These are phyloP conservation scores for Mycosphaerella arachidis DNA, from an alignment of 2,329 filamentous ascomycete species.

Conservation along the genomic window DNA sequence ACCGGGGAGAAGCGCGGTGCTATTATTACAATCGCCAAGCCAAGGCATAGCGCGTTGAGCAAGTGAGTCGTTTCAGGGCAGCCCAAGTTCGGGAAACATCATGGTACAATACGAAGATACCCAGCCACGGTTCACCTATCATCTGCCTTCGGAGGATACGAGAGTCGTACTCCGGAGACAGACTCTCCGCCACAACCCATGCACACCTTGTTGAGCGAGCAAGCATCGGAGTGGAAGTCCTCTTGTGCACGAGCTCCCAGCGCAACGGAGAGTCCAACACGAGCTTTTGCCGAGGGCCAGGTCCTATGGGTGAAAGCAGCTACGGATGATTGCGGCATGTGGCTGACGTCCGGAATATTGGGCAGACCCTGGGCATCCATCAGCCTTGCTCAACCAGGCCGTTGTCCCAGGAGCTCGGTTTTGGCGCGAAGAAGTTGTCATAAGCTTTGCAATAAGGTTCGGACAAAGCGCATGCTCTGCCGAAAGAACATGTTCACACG, in stretches of 20 bases:
- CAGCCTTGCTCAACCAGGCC: not conserved
- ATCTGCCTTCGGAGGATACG: too few species aligned
- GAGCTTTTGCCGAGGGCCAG: not conserved
- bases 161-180: too few species aligned
- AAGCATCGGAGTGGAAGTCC: not conserved
- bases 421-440: not conserved
- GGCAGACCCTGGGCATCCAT: not conserved
- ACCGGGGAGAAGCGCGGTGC: too few species aligned
- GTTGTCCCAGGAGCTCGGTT: not conserved
- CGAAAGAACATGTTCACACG: not conserved
- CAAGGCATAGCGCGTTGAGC: too few species aligned
- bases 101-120: too few species aligned
- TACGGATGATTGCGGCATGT: not conserved
- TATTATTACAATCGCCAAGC: too few species aligned
- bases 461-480: not conserved
- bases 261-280: not conserved
- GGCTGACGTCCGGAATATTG: not conserved
- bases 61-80: too few species aligned
- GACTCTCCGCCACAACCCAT: too few species aligned
- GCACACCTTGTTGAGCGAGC: not conserved
- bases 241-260: not conserved
- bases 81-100: too few species aligned
- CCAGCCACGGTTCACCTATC: too few species aligned
- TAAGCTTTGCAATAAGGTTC: not conserved
- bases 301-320: not conserved